phyloP scores from a whole-genome alignment of 805 yeast species.

The Saturnispora mendoncae region DNA sequence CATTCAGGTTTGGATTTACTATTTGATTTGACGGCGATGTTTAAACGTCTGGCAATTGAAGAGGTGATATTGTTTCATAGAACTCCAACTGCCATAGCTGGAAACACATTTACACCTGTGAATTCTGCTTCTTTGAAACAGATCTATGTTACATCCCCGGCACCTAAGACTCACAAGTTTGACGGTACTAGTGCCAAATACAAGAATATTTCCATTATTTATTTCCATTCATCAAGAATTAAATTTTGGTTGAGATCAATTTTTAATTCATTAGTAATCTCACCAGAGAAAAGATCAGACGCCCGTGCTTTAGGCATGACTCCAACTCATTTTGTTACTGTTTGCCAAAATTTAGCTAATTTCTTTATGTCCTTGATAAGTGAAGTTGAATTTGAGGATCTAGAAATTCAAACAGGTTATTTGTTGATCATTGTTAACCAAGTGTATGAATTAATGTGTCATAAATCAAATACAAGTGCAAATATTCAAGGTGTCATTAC shows the following conservation, averaged over 20 bases:
- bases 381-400: conserved; percentile 16
- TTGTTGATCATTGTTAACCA: conserved; percentile 19
- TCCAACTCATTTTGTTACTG: conserved; percentile 23
- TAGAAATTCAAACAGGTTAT: conserved; percentile 22
- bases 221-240: conserved; percentile 41
- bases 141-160: conserved; percentile 37
- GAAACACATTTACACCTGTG: conserved; percentile 29
- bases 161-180: conserved; percentile 27
- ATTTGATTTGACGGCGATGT: conserved; percentile 35
- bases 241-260: conserved; percentile 34
- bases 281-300: conserved; percentile 39
- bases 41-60: conserved; percentile 46
- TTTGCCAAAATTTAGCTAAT: conserved; percentile 21
- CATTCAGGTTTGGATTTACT: conserved; percentile 36
- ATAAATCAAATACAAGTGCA: conserved; percentile 21
- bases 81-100: conserved; percentile 40
- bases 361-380: conserved; percentile 14
- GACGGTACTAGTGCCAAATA: conserved; percentile 47
- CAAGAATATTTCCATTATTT: conserved; percentile 52
- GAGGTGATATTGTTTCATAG: conserved; percentile 43
- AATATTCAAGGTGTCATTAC: conserved; percentile 33
- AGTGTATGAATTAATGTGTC: conserved; percentile 19
- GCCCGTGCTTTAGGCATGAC: conserved; percentile 18
- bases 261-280: conserved; percentile 24
- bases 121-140: conserved; percentile 33